These are phyloP conservation scores for Moesziomyces sp. DNA, from an alignment of 1,284 basidiomycete species.

Conservation along the genomic window DNA sequence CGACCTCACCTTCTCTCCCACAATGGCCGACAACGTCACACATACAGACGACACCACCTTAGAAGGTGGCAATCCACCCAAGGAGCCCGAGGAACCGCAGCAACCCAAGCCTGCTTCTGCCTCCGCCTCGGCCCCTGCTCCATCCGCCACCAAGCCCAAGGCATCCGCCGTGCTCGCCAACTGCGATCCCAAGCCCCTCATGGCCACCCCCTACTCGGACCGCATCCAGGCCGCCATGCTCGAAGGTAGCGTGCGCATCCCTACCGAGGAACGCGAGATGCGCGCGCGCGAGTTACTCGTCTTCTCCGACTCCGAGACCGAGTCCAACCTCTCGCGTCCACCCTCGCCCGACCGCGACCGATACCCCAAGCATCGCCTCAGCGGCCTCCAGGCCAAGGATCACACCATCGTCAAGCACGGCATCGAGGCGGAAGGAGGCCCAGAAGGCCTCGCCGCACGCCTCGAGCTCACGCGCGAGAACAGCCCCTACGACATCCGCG, in stretches of 20 bases:
- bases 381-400: constrained; percentile 59
- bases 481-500: constrained; percentile 50
- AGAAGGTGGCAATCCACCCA: constrained; percentile 41
- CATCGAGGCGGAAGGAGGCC: constrained; percentile 15
- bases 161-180: constrained; percentile 27
- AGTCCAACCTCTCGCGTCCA: constrained; percentile 60
- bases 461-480: constrained; percentile 55
- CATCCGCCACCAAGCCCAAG: constrained; percentile 3
- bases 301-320: constrained; percentile 58
- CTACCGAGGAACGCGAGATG: constrained; percentile 53
- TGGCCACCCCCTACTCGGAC: constrained; percentile 47
- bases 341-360: constrained; percentile 56
- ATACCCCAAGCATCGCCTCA: constrained; percentile 58
- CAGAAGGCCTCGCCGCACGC: constrained; percentile 29
- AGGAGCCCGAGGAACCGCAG: constrained; percentile 39
- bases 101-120: constrained; percentile 1
- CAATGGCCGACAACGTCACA: constrained; percentile 24
- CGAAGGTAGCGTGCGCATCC: constrained; percentile 38
- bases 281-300: constrained; percentile 53
- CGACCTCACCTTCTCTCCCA: background rate
- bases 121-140: constrained; percentile 2
- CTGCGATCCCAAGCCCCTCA: constrained; percentile 49
- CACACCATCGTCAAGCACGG: constrained; percentile 57
- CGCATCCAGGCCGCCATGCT: constrained; percentile 49
- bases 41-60: constrained; percentile 37